Conservation (phyloP, 129 eudicot genomes). For the Escallonia herrerae region DNA sequence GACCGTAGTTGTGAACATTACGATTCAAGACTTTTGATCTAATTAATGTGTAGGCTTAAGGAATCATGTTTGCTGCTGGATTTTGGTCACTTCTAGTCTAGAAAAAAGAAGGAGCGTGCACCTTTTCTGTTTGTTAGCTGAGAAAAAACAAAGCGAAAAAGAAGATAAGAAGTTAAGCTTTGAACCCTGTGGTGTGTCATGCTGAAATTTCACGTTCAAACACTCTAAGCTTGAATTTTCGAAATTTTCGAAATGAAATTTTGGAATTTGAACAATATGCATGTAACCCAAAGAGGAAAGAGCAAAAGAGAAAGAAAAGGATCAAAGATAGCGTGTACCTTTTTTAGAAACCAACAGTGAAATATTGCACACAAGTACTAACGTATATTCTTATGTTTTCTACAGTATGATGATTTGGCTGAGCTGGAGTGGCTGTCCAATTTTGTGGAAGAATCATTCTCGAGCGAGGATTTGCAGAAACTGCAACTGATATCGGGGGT, state of each 20-base stretch:
- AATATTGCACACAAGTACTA: no score
- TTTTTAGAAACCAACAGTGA: no score
- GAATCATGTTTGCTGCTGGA: constrained; percentile 9
- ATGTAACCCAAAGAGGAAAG: no score
- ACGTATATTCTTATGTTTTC: background rate
- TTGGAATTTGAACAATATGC: background rate
- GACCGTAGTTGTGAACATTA: no score
- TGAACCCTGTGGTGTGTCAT: background rate
- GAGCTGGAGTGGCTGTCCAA: constrained; percentile 87
- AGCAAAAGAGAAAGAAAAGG: no score
- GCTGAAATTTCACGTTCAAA: background rate
- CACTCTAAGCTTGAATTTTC: no score
- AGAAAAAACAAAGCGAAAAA: constrained; percentile 5
- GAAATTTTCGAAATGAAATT: background rate
- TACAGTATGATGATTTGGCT: constrained; percentile 74
- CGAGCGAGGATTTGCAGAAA: constrained; percentile 67
- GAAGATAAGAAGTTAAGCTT: background rate
- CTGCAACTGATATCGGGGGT: constrained; percentile 49
- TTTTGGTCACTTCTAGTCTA: constrained; percentile 27
- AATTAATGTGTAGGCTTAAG: background rate
- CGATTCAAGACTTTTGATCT: no score
- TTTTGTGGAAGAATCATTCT: constrained; percentile 78
- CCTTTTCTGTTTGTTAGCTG: constrained; percentile 8
- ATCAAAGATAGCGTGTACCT: no score
- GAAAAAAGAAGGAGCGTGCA: constrained; percentile 13